Conservation (phyloP, 305 asterid genomes). For the Plantago coronopus region DNA sequence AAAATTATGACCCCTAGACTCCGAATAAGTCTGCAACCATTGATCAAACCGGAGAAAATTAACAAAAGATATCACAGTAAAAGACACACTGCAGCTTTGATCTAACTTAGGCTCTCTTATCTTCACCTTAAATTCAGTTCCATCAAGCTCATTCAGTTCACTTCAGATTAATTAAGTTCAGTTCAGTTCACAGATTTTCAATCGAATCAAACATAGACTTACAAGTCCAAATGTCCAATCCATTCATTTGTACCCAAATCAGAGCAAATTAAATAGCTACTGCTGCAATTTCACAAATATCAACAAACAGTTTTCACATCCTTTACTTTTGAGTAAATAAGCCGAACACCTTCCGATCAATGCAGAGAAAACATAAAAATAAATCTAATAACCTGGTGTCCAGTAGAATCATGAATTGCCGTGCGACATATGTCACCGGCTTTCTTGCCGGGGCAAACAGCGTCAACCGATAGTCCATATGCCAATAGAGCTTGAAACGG, state of each 20-base stretch:
- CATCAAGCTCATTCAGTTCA: no score
- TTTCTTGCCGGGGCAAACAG: constrained; percentile 89
- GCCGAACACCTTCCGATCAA: neutral
- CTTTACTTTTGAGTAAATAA: neutral
- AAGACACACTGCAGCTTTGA: no score
- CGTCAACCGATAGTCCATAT: constrained; percentile 81
- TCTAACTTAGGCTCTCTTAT: no score
- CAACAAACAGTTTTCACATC: no score
- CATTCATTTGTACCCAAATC: no score
- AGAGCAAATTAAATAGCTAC: no score
- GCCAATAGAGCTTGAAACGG: constrained; percentile 91
- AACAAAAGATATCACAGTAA: neutral
- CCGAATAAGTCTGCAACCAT: constrained; percentile 72
- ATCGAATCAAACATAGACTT: no score
- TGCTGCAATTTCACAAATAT: no score
- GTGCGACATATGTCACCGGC: constrained; percentile 86
- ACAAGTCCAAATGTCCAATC: no score
- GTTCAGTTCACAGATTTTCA: no score
- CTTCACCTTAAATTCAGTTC: no score
- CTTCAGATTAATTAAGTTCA: no score
- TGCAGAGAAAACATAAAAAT: neutral
- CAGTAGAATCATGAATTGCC: constrained; percentile 59
- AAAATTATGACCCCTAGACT: constrained; percentile 85
- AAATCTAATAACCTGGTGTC: constrained; percentile 54
- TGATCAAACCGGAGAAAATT: constrained; percentile 12